Evolutionary conservation across 345 rosid genomes (phyloP), one percentile per base, ranked within the genome.

Genomic region (Camelina sativa): DNA sequence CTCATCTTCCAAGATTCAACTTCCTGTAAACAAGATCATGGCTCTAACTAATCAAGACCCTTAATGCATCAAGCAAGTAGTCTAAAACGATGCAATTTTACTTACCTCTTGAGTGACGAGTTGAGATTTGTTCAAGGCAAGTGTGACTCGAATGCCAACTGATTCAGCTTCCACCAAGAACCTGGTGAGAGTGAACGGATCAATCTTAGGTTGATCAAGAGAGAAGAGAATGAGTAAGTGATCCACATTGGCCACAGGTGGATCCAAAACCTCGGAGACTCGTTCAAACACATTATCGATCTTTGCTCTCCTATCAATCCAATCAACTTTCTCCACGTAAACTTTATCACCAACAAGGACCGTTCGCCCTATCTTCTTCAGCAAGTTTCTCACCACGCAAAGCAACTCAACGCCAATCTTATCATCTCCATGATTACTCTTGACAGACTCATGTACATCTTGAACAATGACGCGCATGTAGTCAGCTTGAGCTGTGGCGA

Each of bases 101-200:
- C 40, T 37, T 79, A 88, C 96, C 91, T 86, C 86, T 73, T 85
- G 76, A 54, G 80, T 78, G 50, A 81, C 88, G 41, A 93, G 94
- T 62, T 91, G 97, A n/a, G 62, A 65, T 80, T 93, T 93, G 76
- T 91, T 93, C 78, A 93, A 28, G 12, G 92, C 94, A 8, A 93
- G 91, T 11, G 90, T 86, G 63, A 88, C 75, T 0, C 94, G 97
- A 64, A 93, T 85, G 4, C 84, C 84, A 6, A 91, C 80, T 28
- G 96, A 91, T 74, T 93, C 98, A 11, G 97, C 96, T 71, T 91
- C 97, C 11, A 89, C 83, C 68, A 93, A 78, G 85, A 93, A 93
- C 81, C 96, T 84, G 0, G 96, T 93, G 57, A 93, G 88, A 44
- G 78, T 67, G 25, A 85, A 89, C 0, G 96, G 88, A 78, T 93